Conservation (phyloP, 805 yeast genomes). For the Jamesozyma lodderae region DNA sequence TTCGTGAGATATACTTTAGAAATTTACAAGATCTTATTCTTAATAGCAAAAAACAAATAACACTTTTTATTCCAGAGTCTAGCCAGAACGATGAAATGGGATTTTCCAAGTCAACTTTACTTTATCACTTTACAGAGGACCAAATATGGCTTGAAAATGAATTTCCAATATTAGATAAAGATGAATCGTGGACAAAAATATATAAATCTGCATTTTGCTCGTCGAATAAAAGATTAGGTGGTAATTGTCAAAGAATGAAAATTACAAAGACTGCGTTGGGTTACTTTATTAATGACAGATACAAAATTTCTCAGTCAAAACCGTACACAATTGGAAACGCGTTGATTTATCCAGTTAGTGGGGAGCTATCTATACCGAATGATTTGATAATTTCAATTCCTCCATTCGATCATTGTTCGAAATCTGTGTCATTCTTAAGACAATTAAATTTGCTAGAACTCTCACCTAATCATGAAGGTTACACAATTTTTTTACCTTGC, state of each 20-base stretch:
- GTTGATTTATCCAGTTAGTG: conserved; percentile 54
- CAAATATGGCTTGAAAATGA: conserved; percentile 16
- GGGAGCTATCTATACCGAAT: conserved; percentile 53
- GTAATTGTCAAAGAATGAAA: conserved; percentile 55
- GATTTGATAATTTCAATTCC: conserved; percentile 58
- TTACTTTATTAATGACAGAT: conserved; percentile 46
- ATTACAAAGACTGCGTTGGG: conserved; percentile 27
- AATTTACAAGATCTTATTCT: conserved; percentile 42
- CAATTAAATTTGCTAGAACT: conserved; percentile 44
- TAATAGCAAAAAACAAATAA: conserved; percentile 36
- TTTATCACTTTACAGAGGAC: conserved; percentile 51
- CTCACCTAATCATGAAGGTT: conserved; percentile 49
- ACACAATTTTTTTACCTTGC: conserved; percentile 73
- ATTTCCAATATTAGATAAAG: conserved; percentile 6
- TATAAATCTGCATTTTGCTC: conserved; percentile 45
- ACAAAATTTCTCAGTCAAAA: conserved; percentile 34
- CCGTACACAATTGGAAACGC: conserved; percentile 52
- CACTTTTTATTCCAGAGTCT: conserved; percentile 48
- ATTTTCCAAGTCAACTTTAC: conserved; percentile 32
- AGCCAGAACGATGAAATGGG: conserved; percentile 30
- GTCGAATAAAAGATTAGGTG: conserved; percentile 44
- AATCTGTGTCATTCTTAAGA: conserved; percentile 50
- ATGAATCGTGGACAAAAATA: conserved; percentile 25
- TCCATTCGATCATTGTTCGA: conserved; percentile 53
- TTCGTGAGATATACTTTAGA: conserved; percentile 59